Evolutionary conservation across 495 filamentous ascomycete genomes (phyloP).

Genomic region (Parachaetomium inaequale): DNA sequence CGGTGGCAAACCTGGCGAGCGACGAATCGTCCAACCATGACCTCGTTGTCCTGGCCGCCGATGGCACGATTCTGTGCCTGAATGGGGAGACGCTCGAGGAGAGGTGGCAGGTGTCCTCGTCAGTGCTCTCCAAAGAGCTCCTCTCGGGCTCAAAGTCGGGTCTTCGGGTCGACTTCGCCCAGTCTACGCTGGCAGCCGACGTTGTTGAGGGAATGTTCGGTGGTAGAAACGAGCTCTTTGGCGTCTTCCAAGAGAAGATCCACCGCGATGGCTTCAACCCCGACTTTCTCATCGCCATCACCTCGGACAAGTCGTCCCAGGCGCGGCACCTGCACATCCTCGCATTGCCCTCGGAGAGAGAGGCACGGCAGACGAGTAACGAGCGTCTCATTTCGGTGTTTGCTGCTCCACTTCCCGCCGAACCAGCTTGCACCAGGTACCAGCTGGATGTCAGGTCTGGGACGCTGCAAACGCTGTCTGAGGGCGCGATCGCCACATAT

Average conservation of each 20-base stretch:
- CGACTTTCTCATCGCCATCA: constrained; percentile 48
- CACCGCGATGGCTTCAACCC: constrained; percentile 41
- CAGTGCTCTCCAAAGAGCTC: constrained; percentile 38
- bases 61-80: constrained; percentile 40
- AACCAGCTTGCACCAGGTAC: constrained; percentile 30
- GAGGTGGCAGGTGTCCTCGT: constrained; percentile 38
- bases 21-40: constrained; percentile 25
- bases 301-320: constrained; percentile 22
- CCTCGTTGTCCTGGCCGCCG: constrained; percentile 37
- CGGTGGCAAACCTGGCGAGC: constrained; percentile 8
- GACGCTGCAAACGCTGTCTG: constrained; percentile 49
- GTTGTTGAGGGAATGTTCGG: constrained; percentile 44
- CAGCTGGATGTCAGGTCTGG: constrained; percentile 56
- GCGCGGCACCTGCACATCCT: constrained; percentile 47
- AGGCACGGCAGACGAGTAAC: constrained; percentile 22
- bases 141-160: constrained; percentile 22
- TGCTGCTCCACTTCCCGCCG: constrained; percentile 26
- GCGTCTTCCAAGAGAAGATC: constrained; percentile 38
- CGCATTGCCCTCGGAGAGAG: constrained; percentile 34
- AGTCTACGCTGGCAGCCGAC: constrained; percentile 36
- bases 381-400: constrained; percentile 30
- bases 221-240: constrained; percentile 37
- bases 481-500: constrained; percentile 46
- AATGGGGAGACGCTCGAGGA: constrained; percentile 41
- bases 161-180: constrained; percentile 42